Base-by-base conservation (phyloP, 805 yeast genomes). In the Cyberlindnera lachancei region DNA sequence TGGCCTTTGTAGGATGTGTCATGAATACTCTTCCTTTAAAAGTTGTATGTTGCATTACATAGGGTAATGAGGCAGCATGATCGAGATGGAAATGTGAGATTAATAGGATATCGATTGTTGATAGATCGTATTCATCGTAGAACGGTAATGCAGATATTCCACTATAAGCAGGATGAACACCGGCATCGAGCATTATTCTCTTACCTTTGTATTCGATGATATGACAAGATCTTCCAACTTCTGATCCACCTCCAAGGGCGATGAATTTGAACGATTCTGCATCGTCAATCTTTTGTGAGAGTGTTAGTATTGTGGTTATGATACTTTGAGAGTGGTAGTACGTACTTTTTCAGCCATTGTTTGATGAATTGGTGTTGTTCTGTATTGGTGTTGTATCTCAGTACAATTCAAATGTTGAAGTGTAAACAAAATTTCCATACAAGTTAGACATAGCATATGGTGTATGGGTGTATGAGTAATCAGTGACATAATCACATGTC, bases 1-100 rank as follows among this genome's bases (percentile, higher is more conserved):
- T 92, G 24, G 98, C 97, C 62, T 92, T 92, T 1, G 98, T 92
- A 6, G 99, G 97, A 58, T 92, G 96, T 19, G 99, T 92, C 99
- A 92, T 92, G 56, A 90, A 90, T 5, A 92, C 98, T 30, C 96
- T 72, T 3, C 99, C 99, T 50, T 76, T 79, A 64, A 92, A 92
- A 43, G 72, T 82, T 1, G 99, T 92, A 50, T 87, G 94, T 49
- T 87, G 95, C 96, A 92, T 87, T 27, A 92, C 97, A 51, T 88
- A 92, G 0, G 99, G 99, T 35, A 92, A 66, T 0, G 96, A 86
- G 0, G 97, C 99, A 1, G 97, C 97, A 57, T 92, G 99, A 55
- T 92, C 99, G 52, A 92, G 66, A 58, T 92, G 99, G 67, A 92
- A 92, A 58, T 92, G 99, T 46, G 95, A 83, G 39, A 92, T 83